Base-by-base conservation (phyloP, 495 filamentous ascomycete species). In the Aspergillus sparsus region DNA sequence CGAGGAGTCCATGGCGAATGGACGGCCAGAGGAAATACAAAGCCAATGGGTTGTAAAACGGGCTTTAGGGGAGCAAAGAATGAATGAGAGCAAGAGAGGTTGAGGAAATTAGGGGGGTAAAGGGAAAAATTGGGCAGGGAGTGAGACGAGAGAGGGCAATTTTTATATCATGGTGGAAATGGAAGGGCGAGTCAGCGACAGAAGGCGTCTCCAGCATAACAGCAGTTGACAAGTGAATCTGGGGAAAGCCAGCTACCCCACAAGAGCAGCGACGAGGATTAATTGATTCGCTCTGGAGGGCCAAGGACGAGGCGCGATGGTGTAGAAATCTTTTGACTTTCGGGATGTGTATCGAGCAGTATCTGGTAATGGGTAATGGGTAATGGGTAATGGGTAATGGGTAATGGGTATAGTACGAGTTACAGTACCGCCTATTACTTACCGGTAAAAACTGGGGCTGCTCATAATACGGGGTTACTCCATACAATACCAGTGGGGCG, bases 1-100 rank as follows among this genome's bases (percentile, higher is more conserved):
- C 9, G 60, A 31, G 31, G 41, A 16, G 54, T 41, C 42, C 60
- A 62, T 62, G 15, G 35, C 52, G 47, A 27, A 27, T 27, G 21
- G 21, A 50, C 13, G 8, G 46, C 37, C 12, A 31, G 33, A 8
- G 44, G 31, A 36, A 15, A 9, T 6, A 41, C 4, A 44, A 31
- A 9, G 31, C 49, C 32, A 34, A 32, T 35, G 12, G 16, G 6
- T 18, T 33, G 2, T 3, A 16, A 42, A 32, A 10, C 7, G 52
- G 21, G 21, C 21, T 27, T 27, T 1, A 27, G 21, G 21, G 3
- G 21, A 27, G 21, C 21, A 27, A 27, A 27, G 1, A 27, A 27
- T 27, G 21, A 3, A 27, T 27, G 21, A 27, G 21, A 27, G 21
- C 21, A 27, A 27, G 21, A 27, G 21, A 27, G 21, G 3, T 1